phyloP scores from a whole-genome alignment of 257 asterid species.

The Nicotiana paniculata region DNA sequence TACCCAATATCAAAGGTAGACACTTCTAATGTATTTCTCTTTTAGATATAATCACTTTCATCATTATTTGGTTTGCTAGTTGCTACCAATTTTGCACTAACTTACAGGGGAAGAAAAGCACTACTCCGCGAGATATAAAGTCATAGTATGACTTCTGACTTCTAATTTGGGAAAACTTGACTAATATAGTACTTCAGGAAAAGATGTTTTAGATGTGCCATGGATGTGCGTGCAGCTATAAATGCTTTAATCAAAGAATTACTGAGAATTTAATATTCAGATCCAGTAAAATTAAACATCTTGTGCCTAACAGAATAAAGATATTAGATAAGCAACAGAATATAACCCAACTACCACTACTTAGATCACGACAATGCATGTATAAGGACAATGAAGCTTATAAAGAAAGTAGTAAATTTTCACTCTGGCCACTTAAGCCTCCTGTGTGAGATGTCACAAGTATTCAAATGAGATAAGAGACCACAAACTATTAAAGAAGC shows the following conservation, averaged over 20 bases:
- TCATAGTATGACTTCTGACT: not conserved
- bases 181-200: not conserved
- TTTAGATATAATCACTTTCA: not conserved
- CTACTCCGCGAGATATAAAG: not conserved
- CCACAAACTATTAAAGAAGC: not conserved
- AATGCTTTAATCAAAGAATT: not conserved
- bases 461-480: not conserved
- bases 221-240: not conserved
- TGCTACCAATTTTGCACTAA: not conserved
- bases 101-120: not conserved
- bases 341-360: not conserved
- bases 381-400: conserved; percentile 1
- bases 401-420: not conserved
- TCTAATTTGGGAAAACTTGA: not conserved
- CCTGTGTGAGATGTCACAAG: not conserved
- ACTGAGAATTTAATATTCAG: not conserved
- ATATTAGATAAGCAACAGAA: not conserved
- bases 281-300: not conserved
- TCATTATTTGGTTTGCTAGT: not conserved
- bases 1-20: not conserved
- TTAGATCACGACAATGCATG: not conserved
- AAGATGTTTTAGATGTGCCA: not conserved
- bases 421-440: not conserved
- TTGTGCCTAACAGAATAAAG: not conserved
- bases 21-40: not conserved